Conservation (phyloP, 2,329 filamentous ascomycete genomes). For the Zymoseptoria pseudotritici region DNA sequence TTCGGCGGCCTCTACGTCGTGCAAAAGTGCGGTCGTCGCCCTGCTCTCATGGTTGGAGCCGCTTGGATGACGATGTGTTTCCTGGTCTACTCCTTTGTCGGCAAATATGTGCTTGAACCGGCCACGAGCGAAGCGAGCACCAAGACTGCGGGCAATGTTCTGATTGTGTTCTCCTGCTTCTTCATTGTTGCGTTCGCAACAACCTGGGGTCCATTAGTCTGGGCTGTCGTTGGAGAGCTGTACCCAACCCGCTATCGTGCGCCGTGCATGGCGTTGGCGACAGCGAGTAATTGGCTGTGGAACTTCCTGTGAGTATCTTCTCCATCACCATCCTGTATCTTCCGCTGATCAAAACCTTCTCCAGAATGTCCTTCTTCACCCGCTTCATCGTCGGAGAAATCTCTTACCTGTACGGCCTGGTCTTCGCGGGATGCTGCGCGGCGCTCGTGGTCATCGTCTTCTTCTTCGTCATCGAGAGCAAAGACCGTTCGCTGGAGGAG, state of each 20-base stretch:
- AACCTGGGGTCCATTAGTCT: slow-evolving; percentile 26
- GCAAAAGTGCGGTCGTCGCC: slow-evolving; percentile 43
- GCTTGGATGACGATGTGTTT: slow-evolving; percentile 47
- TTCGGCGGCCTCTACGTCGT: slow-evolving; percentile 42
- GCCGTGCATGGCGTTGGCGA: slow-evolving; percentile 39
- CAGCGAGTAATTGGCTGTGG: slow-evolving; percentile 38
- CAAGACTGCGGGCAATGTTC: slow-evolving; percentile 24
- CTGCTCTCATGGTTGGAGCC: slow-evolving; percentile 41
- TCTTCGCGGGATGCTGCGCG: slow-evolving; percentile 33
- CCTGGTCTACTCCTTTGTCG: slow-evolving; percentile 46
- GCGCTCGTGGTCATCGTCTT: slow-evolving; percentile 29
- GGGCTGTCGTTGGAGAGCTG: slow-evolving; percentile 31
- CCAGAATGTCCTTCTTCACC: slow-evolving; percentile 31
- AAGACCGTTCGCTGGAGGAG: slow-evolving; percentile 33
- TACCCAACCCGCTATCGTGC: slow-evolving; percentile 35
- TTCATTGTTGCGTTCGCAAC: slow-evolving; percentile 31
- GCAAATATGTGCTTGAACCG: slow-evolving; percentile 21
- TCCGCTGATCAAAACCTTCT: not conserved
- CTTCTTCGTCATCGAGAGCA: slow-evolving; percentile 34
- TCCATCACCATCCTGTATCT: slow-evolving; percentile 13
- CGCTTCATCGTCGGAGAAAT: slow-evolving; percentile 33
- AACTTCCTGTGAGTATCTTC: slow-evolving; percentile 30
- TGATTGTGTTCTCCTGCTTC: slow-evolving; percentile 32
- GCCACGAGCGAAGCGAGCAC: slow-evolving; percentile 14
- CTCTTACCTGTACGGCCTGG: slow-evolving; percentile 34